Conservation (phyloP, 106 monocot species). For the Dendrobium nobile region DNA sequence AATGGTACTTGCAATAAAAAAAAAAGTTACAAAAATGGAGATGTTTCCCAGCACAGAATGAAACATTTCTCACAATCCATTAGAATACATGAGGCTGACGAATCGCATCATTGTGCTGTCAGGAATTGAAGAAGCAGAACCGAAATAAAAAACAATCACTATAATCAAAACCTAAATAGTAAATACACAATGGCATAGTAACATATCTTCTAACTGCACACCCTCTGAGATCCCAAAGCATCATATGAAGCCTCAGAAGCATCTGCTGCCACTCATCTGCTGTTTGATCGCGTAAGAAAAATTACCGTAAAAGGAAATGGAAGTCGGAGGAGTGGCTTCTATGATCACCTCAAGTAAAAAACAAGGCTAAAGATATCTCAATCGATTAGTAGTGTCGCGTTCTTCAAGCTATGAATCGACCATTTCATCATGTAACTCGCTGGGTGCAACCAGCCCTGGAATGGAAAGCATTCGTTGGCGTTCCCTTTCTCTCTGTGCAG, state of each 20-base stretch:
- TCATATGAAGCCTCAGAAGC: background rate
- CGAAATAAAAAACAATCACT: background rate
- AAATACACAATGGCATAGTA: constrained; percentile 2
- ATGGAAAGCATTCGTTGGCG: constrained; percentile 94
- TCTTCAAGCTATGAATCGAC: constrained; percentile 55
- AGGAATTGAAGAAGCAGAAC: background rate
- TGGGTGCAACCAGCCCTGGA: constrained; percentile 93
- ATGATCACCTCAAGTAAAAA: constrained; percentile 6
- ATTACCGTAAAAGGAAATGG: background rate
- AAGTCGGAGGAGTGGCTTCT: background rate
- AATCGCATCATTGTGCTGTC: background rate
- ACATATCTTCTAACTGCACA: constrained; percentile 3
- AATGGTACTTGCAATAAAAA: background rate
- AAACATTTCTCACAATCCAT: background rate
- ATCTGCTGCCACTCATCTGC: constrained; percentile 1
- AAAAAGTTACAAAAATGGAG: constrained; percentile 4
- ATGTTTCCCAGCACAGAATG: background rate
- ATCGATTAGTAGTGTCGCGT: no score
- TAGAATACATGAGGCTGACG: background rate
- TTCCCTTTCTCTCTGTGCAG: constrained; percentile 78
- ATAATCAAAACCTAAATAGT: constrained; percentile 7
- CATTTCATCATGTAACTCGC: constrained; percentile 97
- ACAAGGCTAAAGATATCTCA: background rate
- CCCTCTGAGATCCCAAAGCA: constrained; percentile 1
- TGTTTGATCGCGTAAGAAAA: background rate